Conservation (phyloP, 352 stramenopile genomes). For the Phytopythium oedochilum region DNA sequence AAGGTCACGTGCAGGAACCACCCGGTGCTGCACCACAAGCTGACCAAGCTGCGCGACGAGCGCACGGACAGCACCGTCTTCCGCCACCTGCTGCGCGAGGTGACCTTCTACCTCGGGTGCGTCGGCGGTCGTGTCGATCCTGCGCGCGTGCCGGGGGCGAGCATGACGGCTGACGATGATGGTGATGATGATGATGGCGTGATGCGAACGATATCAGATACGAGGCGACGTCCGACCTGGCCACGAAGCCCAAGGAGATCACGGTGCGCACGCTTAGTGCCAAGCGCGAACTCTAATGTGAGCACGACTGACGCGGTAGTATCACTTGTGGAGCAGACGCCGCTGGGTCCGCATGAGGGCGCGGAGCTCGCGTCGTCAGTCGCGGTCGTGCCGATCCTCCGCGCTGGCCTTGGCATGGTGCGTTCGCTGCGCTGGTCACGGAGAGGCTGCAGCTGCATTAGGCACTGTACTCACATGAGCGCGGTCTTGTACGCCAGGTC, state of each 20-base stretch:
- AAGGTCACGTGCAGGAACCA: conserved; percentile 88
- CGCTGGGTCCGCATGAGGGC: conserved; percentile 70
- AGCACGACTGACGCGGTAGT: not conserved
- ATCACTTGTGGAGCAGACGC: conserved; percentile 32
- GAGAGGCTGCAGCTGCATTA: conserved; percentile 3
- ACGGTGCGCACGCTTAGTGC: conserved; percentile 25
- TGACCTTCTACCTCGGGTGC: conserved; percentile 98
- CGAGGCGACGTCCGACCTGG: conserved; percentile 70
- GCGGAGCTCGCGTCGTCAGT: conserved; percentile 89
- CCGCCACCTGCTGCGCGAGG: conserved; percentile 93
- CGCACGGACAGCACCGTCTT: conserved; percentile 92
- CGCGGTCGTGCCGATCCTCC: conserved; percentile 96
- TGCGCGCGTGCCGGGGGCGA: too few species aligned
- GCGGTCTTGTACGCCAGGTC: conserved; percentile 67
- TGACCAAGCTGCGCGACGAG: conserved; percentile 95
- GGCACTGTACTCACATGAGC: not conserved
- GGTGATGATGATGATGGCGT: not conserved
- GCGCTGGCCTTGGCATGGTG: conserved; percentile 88
- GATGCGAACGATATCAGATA: conserved; percentile 34
- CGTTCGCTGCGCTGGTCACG: not conserved
- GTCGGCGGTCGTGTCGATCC: conserved; percentile 18
- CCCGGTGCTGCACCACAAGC: conserved; percentile 93
- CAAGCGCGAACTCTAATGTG: not conserved
- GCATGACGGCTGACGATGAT: not conserved
- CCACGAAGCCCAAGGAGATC: conserved; percentile 66